These are phyloP conservation scores for Trichoderma oligosporum DNA, from an alignment of 2,329 filamentous ascomycete species.

Conservation along the genomic window DNA sequence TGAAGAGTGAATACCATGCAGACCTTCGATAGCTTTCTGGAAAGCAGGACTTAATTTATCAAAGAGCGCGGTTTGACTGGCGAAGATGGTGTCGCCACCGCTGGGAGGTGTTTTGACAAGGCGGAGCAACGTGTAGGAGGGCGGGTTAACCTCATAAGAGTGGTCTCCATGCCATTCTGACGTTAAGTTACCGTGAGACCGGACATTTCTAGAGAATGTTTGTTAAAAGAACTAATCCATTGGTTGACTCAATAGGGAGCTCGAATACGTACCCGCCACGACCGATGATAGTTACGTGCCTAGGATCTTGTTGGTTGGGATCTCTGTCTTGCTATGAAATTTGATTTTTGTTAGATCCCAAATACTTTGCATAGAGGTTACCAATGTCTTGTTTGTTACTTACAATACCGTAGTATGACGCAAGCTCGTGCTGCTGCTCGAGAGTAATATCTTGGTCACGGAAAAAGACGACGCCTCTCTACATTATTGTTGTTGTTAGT, in stretches of 20 bases:
- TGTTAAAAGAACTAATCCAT: background rate
- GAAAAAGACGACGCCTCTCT: conserved; percentile 38
- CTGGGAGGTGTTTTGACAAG: conserved; percentile 17
- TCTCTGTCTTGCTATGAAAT: conserved; percentile 17
- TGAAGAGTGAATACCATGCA: conserved; percentile 17
- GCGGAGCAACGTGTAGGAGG: conserved; percentile 16
- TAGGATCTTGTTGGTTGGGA: conserved; percentile 19
- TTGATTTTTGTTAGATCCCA: background rate
- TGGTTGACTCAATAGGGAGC: background rate
- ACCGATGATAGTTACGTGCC: conserved; percentile 20
- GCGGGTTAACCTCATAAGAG: conserved; percentile 17
- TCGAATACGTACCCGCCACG: conserved; percentile 12
- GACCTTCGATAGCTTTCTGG: conserved; percentile 16
- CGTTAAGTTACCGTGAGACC: conserved; percentile 11
- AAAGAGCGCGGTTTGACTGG: conserved; percentile 15
- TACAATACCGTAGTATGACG: conserved; percentile 19
- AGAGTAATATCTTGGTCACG: conserved; percentile 36
- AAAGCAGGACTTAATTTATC: conserved; percentile 17
- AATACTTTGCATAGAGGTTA: too few relatives aligned
- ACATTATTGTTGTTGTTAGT: background rate
- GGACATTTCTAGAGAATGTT: conserved; percentile 3
- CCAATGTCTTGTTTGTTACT: background rate
- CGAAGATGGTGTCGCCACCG: conserved; percentile 19
- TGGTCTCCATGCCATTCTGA: conserved; percentile 19
- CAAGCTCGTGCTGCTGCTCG: conserved; percentile 38